Conservation (phyloP, 2,329 filamentous ascomycete species). For the Pseudogymnoascus sp. region DNA sequence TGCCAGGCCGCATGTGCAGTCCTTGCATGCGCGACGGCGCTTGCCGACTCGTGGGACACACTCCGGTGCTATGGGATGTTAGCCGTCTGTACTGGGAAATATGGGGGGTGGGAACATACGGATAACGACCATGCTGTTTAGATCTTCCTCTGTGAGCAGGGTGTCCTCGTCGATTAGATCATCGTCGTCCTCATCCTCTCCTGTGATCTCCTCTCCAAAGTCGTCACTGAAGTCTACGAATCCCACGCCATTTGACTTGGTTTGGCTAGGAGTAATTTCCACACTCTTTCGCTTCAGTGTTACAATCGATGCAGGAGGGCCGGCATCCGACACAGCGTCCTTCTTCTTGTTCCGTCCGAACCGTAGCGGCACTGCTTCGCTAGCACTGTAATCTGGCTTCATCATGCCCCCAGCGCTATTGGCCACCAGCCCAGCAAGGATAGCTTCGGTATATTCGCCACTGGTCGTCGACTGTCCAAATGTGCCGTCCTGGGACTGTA, state of each 20-base stretch:
- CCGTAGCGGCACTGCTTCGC: slow-evolving; percentile 41
- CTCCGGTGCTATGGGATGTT: slow-evolving; percentile 56
- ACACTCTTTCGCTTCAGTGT: slow-evolving; percentile 25
- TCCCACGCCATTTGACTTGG: slow-evolving; percentile 50
- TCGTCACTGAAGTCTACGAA: slow-evolving; percentile 64
- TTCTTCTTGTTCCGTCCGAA: slow-evolving; percentile 54
- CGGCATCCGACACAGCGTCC: slow-evolving; percentile 25
- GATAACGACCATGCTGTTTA: slow-evolving; percentile 67
- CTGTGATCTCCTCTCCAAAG: slow-evolving; percentile 43
- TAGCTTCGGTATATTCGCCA: slow-evolving; percentile 64
- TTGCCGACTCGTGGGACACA: slow-evolving; percentile 84
- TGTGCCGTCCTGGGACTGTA: slow-evolving; percentile 62
- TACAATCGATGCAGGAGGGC: slow-evolving; percentile 28
- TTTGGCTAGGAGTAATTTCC: slow-evolving; percentile 16
- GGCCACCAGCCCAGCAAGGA: slow-evolving; percentile 68
- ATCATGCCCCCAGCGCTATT: slow-evolving; percentile 58
- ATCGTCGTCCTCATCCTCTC: slow-evolving; percentile 59
- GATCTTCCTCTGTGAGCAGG: slow-evolving; percentile 77
- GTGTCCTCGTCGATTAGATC: slow-evolving; percentile 89
- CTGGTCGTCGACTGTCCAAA: slow-evolving; percentile 38
- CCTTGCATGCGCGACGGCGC: slow-evolving; percentile 89
- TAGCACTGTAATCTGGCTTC: slow-evolving; percentile 54
- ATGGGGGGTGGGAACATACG: slow-evolving; percentile 52
- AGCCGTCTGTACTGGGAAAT: slow-evolving; percentile 2
- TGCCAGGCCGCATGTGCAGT: slow-evolving; percentile 91